phyloP scores from a whole-genome alignment of 257 asterid species.

The Nicotiana noctiflora region DNA sequence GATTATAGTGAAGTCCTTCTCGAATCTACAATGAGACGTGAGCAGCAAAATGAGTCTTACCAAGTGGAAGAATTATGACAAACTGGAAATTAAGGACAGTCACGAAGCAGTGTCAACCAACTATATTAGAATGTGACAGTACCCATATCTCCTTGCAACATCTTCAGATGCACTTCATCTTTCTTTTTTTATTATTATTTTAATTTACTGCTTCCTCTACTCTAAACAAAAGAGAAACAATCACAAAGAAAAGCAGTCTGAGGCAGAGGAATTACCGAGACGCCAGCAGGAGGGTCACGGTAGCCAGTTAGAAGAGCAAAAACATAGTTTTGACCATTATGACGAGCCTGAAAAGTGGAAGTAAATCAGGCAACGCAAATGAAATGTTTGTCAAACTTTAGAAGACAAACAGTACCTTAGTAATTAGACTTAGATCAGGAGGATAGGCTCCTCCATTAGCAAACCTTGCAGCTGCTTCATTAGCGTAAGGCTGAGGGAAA shows the following conservation, averaged over 20 bases:
- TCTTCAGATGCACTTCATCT: not conserved
- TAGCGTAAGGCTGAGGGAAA: slow-evolving; percentile 69
- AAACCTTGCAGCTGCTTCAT: slow-evolving; percentile 75
- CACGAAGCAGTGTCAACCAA: not conserved
- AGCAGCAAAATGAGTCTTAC: not conserved
- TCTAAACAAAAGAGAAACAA: not conserved
- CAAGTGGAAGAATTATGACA: not conserved
- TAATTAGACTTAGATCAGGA: slow-evolving; percentile 77
- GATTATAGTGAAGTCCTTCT: slow-evolving; percentile 67
- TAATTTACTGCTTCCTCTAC: not conserved
- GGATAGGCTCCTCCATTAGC: slow-evolving; percentile 91
- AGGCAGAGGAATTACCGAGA: slow-evolving; percentile 32
- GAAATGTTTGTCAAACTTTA: not conserved
- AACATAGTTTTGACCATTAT: slow-evolving; percentile 67
- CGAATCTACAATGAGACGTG: slow-evolving; percentile 37
- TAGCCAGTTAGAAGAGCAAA: slow-evolving; percentile 73
- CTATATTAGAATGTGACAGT: not conserved
- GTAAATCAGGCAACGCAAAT: slow-evolving; percentile 1
- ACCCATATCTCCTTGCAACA: not conserved
- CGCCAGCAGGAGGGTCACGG: slow-evolving; percentile 80
- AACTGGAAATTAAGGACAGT: not conserved
- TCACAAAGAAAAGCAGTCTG: not conserved
- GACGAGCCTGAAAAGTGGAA: slow-evolving; percentile 50
- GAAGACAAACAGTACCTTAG: slow-evolving; percentile 38
- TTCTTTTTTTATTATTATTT: not conserved